phyloP scores from a whole-genome alignment of 108 stramenopile species.

The Fistulifera pelliculosa region DNA sequence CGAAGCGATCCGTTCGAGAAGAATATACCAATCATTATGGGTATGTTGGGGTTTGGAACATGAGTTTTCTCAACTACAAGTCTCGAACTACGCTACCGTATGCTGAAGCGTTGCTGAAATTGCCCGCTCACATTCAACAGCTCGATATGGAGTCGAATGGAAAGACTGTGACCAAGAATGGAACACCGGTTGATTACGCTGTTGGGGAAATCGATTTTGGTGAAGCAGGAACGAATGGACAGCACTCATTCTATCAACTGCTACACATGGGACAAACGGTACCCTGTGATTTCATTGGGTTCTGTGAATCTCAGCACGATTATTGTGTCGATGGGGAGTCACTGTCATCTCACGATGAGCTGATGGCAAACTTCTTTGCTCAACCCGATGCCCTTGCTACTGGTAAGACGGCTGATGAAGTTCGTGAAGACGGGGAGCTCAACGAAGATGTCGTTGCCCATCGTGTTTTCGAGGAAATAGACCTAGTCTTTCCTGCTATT shows the following conservation, averaged over 20 bases:
- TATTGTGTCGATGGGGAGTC: conserved; percentile 79
- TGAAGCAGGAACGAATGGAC: conserved; percentile 98
- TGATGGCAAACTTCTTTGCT: conserved; percentile 99
- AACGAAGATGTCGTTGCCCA: conserved; percentile 84
- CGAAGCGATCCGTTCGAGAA: conserved; percentile 75
- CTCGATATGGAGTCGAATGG: conserved; percentile 98
- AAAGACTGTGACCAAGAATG: conserved; percentile 78
- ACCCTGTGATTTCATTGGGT: conserved; percentile 96
- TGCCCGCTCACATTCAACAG: conserved; percentile 99
- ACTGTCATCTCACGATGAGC: conserved; percentile 96
- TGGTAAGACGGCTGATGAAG: conserved; percentile 88
- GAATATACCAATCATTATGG: conserved; percentile 97
- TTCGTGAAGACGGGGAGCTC: conserved; percentile 80
- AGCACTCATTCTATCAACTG: conserved; percentile 99
- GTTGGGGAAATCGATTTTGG: conserved; percentile 98
- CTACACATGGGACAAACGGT: conserved; percentile 97
- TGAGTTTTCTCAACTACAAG: conserved; percentile 89
- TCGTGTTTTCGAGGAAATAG: conserved; percentile 93
- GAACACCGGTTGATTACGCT: conserved; percentile 73
- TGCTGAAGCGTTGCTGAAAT: conserved; percentile 92
- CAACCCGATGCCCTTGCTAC: conserved; percentile 97
- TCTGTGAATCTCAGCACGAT: conserved; percentile 79
- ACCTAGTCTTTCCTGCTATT: conserved; percentile 93
- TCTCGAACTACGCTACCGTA: conserved; percentile 86
- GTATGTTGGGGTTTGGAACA: conserved; percentile 98